Conservation (phyloP, 1,284 basidiomycete species). For the Ceratobasidium sp. region DNA sequence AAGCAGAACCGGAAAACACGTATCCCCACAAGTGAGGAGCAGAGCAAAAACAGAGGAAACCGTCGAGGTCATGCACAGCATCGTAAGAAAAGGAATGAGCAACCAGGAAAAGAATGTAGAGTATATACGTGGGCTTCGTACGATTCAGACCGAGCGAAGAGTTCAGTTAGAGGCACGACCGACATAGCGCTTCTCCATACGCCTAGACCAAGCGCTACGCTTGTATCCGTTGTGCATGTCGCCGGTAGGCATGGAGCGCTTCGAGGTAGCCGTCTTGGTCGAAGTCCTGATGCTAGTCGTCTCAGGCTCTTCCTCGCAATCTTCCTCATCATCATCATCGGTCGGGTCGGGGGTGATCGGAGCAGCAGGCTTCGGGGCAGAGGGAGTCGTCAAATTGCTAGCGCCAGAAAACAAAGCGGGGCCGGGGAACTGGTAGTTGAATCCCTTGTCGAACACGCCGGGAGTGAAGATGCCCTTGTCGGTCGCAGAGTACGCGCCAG, state of each 20-base stretch:
- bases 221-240: neutral
- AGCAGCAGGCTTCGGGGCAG: no score
- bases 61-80: slow-evolving; percentile 20
- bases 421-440: slow-evolving; percentile 41
- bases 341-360: no score
- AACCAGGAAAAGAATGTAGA: slow-evolving; percentile 6
- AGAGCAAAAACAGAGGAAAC: neutral
- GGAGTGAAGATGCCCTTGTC: slow-evolving; percentile 41
- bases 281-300: neutral
- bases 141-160: no score
- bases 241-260: slow-evolving; percentile 1
- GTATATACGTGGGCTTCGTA: neutral
- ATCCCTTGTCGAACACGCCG: slow-evolving; percentile 30
- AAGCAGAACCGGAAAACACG: slow-evolving; percentile 1
- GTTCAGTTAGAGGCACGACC: no score
- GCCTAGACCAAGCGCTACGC: neutral
- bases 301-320: neutral
- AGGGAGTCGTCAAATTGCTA: neutral
- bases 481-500: slow-evolving; percentile 43
- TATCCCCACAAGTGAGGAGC: neutral
- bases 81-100: neutral
- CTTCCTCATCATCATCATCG: neutral
- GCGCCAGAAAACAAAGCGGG: slow-evolving; percentile 16
- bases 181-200: slow-evolving; percentile 22
- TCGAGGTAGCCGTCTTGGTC: neutral